A percentile compares a stretch with the other conserved stretches of the same genome.
Conservation (phyloP, 208 protist genomes). For the Naegleria gruberi region DNA sequence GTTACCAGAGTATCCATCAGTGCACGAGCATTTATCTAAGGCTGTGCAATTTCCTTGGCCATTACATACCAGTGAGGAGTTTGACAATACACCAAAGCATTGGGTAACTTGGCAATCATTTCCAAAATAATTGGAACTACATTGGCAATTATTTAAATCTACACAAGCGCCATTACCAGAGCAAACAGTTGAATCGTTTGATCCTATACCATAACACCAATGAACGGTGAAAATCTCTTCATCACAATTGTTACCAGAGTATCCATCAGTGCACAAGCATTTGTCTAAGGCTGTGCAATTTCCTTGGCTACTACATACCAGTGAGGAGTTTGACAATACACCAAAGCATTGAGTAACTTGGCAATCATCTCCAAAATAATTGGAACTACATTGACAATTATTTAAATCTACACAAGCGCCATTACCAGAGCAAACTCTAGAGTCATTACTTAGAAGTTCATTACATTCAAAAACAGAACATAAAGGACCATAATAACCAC, state of each 20-base stretch:
- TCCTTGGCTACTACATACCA: neutral
- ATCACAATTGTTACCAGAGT: neutral
- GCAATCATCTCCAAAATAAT: too few species aligned
- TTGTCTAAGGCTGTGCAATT: neutral
- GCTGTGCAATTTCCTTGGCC: neutral
- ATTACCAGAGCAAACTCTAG: neutral
- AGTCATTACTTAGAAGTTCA: too few species aligned
- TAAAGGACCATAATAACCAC: too few species aligned
- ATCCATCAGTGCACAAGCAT: neutral
- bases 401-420: neutral
- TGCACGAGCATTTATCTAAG: neutral
- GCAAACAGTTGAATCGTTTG: neutral
- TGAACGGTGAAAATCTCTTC: too few species aligned
- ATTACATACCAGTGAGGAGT: neutral
- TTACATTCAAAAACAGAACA: too few species aligned
- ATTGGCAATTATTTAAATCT: neutral
- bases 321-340: too few species aligned
- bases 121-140: neutral
- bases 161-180: neutral
- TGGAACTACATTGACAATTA: neutral
- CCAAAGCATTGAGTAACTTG: neutral
- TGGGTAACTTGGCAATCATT: neutral
- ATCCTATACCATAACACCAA: neutral
- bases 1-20: neutral
- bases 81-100: neutral